Conservation (phyloP, 2,329 filamentous ascomycete genomes). For the Aciculosporium take region DNA sequence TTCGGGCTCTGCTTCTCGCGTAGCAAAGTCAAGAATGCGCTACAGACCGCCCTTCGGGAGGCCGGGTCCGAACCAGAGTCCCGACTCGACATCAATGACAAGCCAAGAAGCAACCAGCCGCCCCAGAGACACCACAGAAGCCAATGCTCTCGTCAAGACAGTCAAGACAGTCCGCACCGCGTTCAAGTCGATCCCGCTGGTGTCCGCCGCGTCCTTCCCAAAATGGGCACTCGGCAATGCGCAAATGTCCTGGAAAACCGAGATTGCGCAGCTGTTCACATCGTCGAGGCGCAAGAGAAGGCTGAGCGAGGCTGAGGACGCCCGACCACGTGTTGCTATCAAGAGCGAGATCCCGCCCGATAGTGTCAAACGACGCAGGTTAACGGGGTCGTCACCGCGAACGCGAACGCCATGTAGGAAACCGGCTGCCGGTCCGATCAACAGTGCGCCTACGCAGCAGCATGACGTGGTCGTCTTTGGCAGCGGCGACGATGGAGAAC, state of each 20-base stretch:
- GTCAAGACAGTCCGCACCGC: neutral
- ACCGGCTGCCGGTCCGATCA: neutral
- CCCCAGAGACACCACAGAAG: neutral
- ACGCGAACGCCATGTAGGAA: neutral
- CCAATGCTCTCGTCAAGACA: neutral
- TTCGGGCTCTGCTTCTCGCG: no score
- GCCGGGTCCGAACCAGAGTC: neutral
- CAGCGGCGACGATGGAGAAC: slow-evolving; percentile 7
- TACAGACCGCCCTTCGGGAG: no score
- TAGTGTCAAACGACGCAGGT: neutral
- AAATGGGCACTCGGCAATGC: neutral
- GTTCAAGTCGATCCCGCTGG: neutral
- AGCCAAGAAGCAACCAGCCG: neutral
- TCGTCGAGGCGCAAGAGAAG: slow-evolving; percentile 1
- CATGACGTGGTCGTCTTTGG: slow-evolving; percentile 8
- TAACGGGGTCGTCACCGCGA: neutral
- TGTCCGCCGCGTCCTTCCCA: neutral
- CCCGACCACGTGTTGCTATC: neutral
- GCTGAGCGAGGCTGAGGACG: neutral
- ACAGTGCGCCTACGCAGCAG: slow-evolving; percentile 1
- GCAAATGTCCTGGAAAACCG: neutral
- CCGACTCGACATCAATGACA: neutral
- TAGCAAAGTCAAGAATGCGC: no score
- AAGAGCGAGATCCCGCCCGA: neutral
- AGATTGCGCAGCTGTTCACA: neutral